Percentiles rank a stretch among this genome's conserved stretches.
Conservation (phyloP, 2,329 filamentous ascomycete species). For the Ascosphaera acerosa region DNA sequence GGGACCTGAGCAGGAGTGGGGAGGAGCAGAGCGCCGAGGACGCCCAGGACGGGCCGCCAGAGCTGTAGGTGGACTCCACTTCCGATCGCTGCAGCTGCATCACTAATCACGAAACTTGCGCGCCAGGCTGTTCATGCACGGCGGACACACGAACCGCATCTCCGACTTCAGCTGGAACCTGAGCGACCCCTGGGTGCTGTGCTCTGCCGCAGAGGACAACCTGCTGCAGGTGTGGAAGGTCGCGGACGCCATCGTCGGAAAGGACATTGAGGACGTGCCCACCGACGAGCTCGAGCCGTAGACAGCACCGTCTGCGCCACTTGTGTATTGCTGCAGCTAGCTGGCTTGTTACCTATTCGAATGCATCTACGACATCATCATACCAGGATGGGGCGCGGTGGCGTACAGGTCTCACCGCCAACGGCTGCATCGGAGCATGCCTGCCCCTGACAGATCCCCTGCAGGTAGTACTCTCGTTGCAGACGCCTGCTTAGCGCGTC, state of each 20-base stretch:
- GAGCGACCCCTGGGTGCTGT: conserved; percentile 90
- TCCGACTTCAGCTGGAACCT: conserved; percentile 96
- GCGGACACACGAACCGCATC: conserved; percentile 88
- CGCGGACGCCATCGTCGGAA: conserved; percentile 54
- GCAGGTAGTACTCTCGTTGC: no score
- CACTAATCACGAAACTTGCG: conserved; percentile 1
- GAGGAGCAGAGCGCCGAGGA: conserved; percentile 92
- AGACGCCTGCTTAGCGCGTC: no score
- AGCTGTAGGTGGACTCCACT: conserved; percentile 39
- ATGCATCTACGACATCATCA: no score
- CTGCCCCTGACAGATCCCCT: no score
- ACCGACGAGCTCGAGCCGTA: conserved; percentile 46
- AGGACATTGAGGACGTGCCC: conserved; percentile 48
- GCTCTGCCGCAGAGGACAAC: conserved; percentile 90
- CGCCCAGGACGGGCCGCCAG: conserved; percentile 78
- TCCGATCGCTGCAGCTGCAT: not conserved
- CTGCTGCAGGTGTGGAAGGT: conserved; percentile 88
- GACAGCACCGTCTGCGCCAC: no score
- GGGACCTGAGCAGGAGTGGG: conserved; percentile 78
- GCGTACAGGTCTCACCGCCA: no score
- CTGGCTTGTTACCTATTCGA: no score
- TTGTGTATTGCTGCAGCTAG: no score
- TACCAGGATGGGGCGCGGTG: no score
- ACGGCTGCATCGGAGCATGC: no score
- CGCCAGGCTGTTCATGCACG: conserved; percentile 79